phyloP scores from a whole-genome alignment of 495 filamentous ascomycete genomes.

The Podospora pseudopauciseta region DNA sequence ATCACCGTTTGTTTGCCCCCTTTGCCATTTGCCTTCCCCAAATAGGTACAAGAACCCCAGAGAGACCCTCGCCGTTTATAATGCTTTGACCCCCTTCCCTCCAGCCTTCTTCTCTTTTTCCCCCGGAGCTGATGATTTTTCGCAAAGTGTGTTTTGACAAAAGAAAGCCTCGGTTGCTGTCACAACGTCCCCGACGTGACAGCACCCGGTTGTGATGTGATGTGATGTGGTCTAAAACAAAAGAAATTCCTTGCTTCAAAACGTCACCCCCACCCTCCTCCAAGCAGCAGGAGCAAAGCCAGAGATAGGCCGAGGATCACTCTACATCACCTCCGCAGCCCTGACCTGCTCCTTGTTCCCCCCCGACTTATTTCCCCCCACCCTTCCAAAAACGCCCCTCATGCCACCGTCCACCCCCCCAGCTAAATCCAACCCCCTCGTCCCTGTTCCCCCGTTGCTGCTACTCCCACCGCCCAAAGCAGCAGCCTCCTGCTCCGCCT shows the following conservation, averaged over 20 bases:
- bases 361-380: slow-evolving; percentile 24
- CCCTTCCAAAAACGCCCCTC: slow-evolving; percentile 28
- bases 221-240: slow-evolving; percentile 7
- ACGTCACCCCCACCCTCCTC: background rate
- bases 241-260: background rate
- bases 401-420: slow-evolving; percentile 19
- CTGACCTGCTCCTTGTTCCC: slow-evolving; percentile 26
- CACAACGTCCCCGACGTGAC: background rate
- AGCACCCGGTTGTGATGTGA: background rate
- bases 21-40: background rate
- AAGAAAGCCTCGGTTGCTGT: background rate
- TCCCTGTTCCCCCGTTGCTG: slow-evolving; percentile 12
- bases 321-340: slow-evolving; percentile 35
- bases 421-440: slow-evolving; percentile 11
- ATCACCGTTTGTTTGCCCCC: no score
- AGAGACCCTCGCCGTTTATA: background rate
- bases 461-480: slow-evolving; percentile 15
- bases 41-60: background rate
- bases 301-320: slow-evolving; percentile 25
- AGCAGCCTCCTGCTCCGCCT: slow-evolving; percentile 40
- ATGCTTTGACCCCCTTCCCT: background rate
- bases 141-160: slow-evolving; percentile 1
- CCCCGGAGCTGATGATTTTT: background rate
- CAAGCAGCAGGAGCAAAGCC: slow-evolving; percentile 14
- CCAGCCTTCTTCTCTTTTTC: background rate